A percentile compares a stretch with the other conserved stretches of the same genome.
Evolutionary conservation across 116 monocot genomes (phyloP).

Genomic region (Zostera marina): DNA sequence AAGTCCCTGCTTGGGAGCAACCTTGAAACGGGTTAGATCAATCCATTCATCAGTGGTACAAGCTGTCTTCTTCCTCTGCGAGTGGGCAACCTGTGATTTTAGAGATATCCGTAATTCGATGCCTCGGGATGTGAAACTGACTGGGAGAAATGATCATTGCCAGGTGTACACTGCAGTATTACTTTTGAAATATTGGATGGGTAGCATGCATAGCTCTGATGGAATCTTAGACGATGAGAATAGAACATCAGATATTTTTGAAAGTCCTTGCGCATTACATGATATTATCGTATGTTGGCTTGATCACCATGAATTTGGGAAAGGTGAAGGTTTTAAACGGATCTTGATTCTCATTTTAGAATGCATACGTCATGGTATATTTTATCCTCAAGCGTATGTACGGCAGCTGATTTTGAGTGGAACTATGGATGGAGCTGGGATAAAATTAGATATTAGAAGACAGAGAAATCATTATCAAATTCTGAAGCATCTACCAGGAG

Average conservation of each 20-base stretch:
- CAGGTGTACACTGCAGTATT: slow-evolving; percentile 58
- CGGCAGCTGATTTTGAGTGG: slow-evolving; percentile 93
- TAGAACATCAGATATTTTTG: slow-evolving; percentile 28
- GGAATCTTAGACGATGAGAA: slow-evolving; percentile 23
- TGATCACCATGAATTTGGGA: slow-evolving; percentile 75
- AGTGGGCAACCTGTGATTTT: slow-evolving; percentile 98
- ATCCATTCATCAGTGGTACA: slow-evolving; percentile 48
- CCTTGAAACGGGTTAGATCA: slow-evolving; percentile 74
- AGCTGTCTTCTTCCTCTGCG: slow-evolving; percentile 79
- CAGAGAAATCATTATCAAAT: slow-evolving; percentile 57
- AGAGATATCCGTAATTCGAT: slow-evolving; percentile 43
- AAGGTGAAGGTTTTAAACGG: slow-evolving; percentile 46
- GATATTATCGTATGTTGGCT: slow-evolving; percentile 95
- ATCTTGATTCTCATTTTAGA: slow-evolving; percentile 68
- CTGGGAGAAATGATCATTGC: slow-evolving; percentile 71
- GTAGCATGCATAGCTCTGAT: slow-evolving; percentile 21
- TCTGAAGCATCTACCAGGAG: slow-evolving; percentile 77
- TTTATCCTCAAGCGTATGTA: slow-evolving; percentile 80
- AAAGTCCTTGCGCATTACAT: slow-evolving; percentile 84
- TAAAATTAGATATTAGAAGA: slow-evolving; percentile 36
- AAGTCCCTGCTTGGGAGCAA: slow-evolving; percentile 64
- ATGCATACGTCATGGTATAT: slow-evolving; percentile 68
- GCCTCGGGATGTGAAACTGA: slow-evolving; percentile 38
- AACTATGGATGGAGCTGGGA: slow-evolving; percentile 59
- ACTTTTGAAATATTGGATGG: slow-evolving; percentile 67